These are phyloP conservation scores for Decorospora gaudefroyi DNA, from an alignment of 2,329 filamentous ascomycete genomes.

Conservation along the genomic window DNA sequence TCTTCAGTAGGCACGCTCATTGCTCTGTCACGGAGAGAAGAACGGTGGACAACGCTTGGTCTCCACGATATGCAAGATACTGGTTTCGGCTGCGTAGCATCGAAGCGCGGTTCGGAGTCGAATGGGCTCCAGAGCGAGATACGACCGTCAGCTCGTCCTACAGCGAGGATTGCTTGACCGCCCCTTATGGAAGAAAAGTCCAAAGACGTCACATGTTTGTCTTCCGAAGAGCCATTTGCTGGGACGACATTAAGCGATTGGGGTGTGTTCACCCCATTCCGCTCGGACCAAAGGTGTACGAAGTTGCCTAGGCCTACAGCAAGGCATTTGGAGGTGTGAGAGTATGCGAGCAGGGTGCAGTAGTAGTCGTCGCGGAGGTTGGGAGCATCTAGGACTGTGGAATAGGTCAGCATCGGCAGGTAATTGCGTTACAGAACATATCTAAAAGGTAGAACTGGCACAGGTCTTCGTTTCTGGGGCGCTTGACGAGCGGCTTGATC, in stretches of 20 bases:
- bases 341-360: constrained; percentile 88
- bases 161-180: constrained; percentile 77
- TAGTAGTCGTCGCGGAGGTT: constrained; percentile 94
- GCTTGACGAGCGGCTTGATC: constrained; percentile 33
- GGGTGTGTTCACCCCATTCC: constrained; percentile 65
- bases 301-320: constrained; percentile 80
- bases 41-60: constrained; percentile 60
- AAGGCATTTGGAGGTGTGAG: constrained; percentile 70
- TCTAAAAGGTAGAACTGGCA: constrained; percentile 79
- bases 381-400: constrained; percentile 82
- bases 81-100: constrained; percentile 70
- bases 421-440: constrained; percentile 49
- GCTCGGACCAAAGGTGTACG: constrained; percentile 89
- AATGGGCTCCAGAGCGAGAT: constrained; percentile 78
- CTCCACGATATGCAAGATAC: constrained; percentile 84
- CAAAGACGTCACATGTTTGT: constrained; percentile 73
- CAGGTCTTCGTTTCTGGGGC: constrained; percentile 42
- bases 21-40: constrained; percentile 56
- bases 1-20: constrained; percentile 72
- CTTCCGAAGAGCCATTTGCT: constrained; percentile 30
- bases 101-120: constrained; percentile 72
- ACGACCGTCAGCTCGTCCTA: constrained; percentile 76
- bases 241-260: constrained; percentile 59
- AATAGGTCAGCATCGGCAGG: constrained; percentile 40
- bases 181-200: constrained; percentile 84